These are phyloP conservation scores for Amoeboaphelidium occidentale DNA, from an alignment of 371 early-diverging fungal species.

Conservation along the genomic window DNA sequence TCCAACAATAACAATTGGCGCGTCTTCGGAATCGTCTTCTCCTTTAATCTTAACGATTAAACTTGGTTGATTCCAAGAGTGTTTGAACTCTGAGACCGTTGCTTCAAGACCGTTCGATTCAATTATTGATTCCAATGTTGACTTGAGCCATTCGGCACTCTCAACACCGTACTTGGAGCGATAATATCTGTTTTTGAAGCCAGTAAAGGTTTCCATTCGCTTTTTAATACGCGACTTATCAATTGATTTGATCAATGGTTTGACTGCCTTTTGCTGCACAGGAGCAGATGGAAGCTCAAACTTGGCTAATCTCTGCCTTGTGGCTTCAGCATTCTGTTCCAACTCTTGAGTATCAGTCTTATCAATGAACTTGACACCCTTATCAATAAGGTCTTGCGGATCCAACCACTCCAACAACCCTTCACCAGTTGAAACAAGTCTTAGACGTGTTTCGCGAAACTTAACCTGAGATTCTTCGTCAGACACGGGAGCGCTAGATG, in stretches of 20 bases:
- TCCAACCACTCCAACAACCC: no score
- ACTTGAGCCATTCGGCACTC: not conserved
- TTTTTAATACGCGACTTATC: not conserved
- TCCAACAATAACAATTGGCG: constrained; percentile 52
- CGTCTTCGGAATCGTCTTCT: constrained; percentile 14
- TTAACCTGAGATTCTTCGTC: no score
- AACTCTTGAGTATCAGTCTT: constrained; percentile 37
- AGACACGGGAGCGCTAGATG: no score
- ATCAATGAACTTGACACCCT: constrained; percentile 52
- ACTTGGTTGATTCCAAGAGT: not conserved
- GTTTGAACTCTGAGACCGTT: not conserved
- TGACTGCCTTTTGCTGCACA: not conserved
- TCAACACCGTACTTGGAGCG: not conserved
- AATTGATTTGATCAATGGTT: not conserved
- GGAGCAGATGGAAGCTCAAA: no score
- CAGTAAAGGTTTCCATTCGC: not conserved
- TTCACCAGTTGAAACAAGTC: no score
- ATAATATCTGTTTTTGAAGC: not conserved
- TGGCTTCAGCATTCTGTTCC: not conserved
- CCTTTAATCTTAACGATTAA: not conserved
- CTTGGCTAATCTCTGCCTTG: not conserved
- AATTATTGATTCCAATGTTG: not conserved
- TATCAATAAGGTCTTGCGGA: constrained; percentile 33
- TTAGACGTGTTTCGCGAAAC: no score
- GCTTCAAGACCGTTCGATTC: not conserved